Conservation (phyloP, 257 asterid genomes). For the Perilla frutescens region DNA sequence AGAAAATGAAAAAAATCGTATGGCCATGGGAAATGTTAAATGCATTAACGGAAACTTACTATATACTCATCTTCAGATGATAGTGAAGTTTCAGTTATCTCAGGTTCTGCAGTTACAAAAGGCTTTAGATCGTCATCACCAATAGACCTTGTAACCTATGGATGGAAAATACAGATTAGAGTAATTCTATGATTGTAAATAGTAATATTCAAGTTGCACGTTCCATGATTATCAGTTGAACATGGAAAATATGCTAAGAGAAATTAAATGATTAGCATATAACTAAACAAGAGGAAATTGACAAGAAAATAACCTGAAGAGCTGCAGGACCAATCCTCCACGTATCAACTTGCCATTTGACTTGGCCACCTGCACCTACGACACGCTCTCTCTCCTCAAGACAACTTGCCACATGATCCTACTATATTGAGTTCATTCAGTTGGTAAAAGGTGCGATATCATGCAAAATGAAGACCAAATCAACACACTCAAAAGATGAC, state of each 20-base stretch:
- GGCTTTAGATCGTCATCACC: conserved; percentile 99
- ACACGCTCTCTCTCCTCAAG: conserved; percentile 89
- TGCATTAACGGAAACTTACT: conserved; percentile 44
- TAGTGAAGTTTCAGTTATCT: conserved; percentile 70
- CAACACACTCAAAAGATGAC: not conserved
- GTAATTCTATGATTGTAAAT: conserved; percentile 8
- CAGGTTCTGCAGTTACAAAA: conserved; percentile 95
- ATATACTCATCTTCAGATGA: conserved; percentile 82
- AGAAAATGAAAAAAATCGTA: not conserved
- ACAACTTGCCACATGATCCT: conserved; percentile 97
- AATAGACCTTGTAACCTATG: conserved; percentile 91
- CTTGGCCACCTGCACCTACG: conserved; percentile 69
- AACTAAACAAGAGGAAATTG: conserved; percentile 20
- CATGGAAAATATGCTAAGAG: not conserved
- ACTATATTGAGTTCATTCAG: conserved; percentile 48
- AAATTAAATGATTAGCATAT: not conserved
- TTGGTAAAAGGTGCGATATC: conserved; percentile 18
- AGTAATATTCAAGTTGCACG: not conserved
- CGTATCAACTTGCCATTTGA: conserved; percentile 88
- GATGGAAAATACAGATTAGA: conserved; percentile 4
- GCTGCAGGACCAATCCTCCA: conserved; percentile 97
- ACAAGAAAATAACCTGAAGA: conserved; percentile 70
- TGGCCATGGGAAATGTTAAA: no score
- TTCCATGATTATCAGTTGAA: not conserved
- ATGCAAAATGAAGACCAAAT: not conserved